Evolutionary conservation across 371 early-diverging fungal species (phyloP), one percentile per base, ranked within the genome.

Genomic region (Mucor irregularis): DNA sequence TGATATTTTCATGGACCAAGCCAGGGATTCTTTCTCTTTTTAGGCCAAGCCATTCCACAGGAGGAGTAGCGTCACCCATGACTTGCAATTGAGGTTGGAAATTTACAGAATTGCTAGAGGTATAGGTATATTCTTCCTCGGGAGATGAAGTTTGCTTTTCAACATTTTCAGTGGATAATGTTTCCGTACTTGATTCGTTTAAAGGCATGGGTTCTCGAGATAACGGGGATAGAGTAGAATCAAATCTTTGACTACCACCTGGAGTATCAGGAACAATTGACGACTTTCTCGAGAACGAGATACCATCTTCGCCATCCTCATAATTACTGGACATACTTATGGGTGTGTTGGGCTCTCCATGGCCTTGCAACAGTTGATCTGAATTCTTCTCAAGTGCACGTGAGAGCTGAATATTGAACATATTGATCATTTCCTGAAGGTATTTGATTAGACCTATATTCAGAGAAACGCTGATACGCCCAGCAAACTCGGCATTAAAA

Each of bases 391-490:
- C 53, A 10, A 64, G 42, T 3, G 71, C 75, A 22, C 78, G 74
- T 1, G 64, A 51, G 3, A 74, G 38, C 38, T 78, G 75, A 0
- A 55, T 38, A n/a, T 66, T 73, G 37, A 75, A 78, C 65, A 71
- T 71, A 14, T 73, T 73, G 22, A 62, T 58, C 60, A 78, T 56
- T 54, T 88, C 89, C 58, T 83, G 85, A 14, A 91, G 59, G 52
- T 88, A 87, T 35, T 76, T 76, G 53, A 89, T 89, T 24, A 88
- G 69, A 2, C 87, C 87, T 49, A 90, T 70, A 61, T 91, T 91
- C 11, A 90, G 70, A 0, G 92, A 91, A 2, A 91, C 81, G 52
- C 90, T 82, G 48, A 91, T 78, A 17, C 81, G 78, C 3, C 88
- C 90, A 4, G 69, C 78, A 64, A 91, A 91, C 3, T 77, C 69